A percentile compares a stretch with the other conserved stretches of the same genome.
phyloP scores from a whole-genome alignment of 176 grass and related monocot genomes.

The Cenchrus americanus region DNA sequence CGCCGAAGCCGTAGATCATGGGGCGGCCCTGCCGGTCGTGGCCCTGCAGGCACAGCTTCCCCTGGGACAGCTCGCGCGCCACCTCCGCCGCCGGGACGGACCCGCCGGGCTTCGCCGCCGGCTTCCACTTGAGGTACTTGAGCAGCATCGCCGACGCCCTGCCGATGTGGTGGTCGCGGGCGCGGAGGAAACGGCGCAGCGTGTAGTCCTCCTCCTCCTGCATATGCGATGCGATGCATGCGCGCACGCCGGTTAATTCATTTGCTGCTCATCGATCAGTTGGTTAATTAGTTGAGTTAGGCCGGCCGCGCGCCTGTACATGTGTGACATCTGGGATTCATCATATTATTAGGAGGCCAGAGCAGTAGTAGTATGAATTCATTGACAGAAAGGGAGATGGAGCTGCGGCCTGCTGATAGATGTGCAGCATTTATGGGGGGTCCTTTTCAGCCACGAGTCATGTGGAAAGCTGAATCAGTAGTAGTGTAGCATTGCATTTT shows the following conservation, averaged over 20 bases:
- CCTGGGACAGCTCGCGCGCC: constrained; percentile 54
- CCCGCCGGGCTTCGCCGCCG: constrained; percentile 49
- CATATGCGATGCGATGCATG: no score
- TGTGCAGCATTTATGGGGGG: constrained; percentile 6
- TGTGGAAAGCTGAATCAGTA: not conserved
- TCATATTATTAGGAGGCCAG: no score
- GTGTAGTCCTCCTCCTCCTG: constrained; percentile 66
- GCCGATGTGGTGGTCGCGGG: constrained; percentile 50
- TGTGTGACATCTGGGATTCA: no score
- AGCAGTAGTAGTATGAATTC: no score
- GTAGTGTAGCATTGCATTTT: no score
- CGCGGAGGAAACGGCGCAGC: constrained; percentile 67
- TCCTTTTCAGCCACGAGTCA: not conserved
- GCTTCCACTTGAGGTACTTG: constrained; percentile 78
- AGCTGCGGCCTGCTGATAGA: not conserved
- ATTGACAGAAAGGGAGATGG: not conserved
- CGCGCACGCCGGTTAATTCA: no score
- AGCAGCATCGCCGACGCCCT: constrained; percentile 67
- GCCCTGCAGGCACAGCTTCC: constrained; percentile 63
- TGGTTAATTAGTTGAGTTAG: no score
- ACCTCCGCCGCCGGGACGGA: constrained; percentile 52
- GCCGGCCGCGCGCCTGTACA: no score
- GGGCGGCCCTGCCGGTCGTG: constrained; percentile 55
- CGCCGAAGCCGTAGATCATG: constrained; percentile 47
- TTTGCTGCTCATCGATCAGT: no score